Conservation (phyloP, 495 filamentous ascomycete genomes). For the Xylaria palmicola region DNA sequence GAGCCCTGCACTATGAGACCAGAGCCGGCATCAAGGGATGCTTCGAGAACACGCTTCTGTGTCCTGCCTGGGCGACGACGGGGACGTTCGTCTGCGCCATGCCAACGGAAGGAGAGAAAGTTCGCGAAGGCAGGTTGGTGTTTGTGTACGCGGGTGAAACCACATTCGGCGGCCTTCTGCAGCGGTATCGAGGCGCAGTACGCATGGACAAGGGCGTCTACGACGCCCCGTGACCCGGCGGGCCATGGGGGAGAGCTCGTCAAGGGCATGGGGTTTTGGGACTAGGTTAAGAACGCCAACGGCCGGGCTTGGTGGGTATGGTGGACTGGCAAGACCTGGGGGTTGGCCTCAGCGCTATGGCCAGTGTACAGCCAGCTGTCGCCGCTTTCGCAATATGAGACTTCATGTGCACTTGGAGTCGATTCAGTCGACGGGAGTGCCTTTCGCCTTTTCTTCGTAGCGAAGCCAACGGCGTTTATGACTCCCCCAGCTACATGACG, state of each 20-base stretch:
- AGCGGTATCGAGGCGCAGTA: conserved; percentile 21
- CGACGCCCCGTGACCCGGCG: conserved; percentile 35
- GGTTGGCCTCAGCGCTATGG: background rate
- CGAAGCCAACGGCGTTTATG: too few relatives aligned
- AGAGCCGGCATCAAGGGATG: conserved; percentile 39
- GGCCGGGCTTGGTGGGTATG: conserved; percentile 29
- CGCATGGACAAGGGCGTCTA: conserved; percentile 26
- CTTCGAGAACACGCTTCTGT: conserved; percentile 26
- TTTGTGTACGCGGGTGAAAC: background rate
- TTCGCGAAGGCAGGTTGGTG: background rate
- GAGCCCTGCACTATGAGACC: conserved; percentile 41
- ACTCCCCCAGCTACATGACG: too few relatives aligned
- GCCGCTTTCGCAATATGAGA: too few relatives aligned
- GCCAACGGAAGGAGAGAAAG: background rate
- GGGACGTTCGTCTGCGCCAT: background rate
- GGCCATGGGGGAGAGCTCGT: conserved; percentile 39
- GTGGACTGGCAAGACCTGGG: background rate
- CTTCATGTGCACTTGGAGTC: background rate
- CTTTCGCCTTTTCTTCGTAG: too few relatives aligned
- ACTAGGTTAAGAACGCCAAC: conserved; percentile 23
- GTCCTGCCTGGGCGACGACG: background rate
- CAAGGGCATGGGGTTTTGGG: conserved; percentile 43
- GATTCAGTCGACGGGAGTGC: background rate
- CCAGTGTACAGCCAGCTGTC: background rate
- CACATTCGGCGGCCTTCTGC: background rate